Evolutionary conservation across 805 yeast genomes (phyloP).

Genomic region (Lipomyces lipofer): DNA sequence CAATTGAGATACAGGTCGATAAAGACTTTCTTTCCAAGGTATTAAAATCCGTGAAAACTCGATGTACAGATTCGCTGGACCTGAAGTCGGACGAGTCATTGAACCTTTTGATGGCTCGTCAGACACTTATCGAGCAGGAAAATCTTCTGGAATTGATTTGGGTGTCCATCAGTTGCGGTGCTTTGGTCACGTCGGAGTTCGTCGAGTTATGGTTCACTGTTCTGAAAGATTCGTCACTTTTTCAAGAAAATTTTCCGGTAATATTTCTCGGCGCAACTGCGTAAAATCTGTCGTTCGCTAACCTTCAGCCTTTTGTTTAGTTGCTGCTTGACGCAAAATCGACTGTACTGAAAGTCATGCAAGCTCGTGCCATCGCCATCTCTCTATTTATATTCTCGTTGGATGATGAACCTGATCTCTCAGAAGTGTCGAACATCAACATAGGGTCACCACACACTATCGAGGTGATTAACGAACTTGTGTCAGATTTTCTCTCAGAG

Average conservation of each 20-base stretch:
- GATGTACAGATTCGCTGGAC: conserved; percentile 4
- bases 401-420: too few species aligned
- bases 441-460: too few species aligned
- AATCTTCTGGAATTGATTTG: conserved; percentile 13
- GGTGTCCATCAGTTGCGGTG: background rate
- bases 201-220: conserved; percentile 7
- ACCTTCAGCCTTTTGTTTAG: too few species aligned
- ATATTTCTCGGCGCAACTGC: too few species aligned
- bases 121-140: conserved; percentile 16
- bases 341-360: too few species aligned
- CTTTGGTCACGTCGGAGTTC: conserved; percentile 3
- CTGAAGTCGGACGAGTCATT: conserved; percentile 7
- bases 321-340: too few species aligned
- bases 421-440: too few species aligned
- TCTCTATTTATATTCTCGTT: too few species aligned
- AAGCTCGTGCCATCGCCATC: too few species aligned
- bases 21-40: conserved; percentile 11
- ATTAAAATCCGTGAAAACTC: conserved; percentile 5
- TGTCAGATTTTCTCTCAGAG: conserved; percentile 5
- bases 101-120: conserved; percentile 11
- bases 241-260: too few species aligned
- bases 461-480: conserved; percentile 9
- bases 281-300: too few species aligned
- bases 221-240: too few species aligned
- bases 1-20: conserved; percentile 18